Evolutionary conservation across 345 rosid genomes (phyloP).

Genomic region (Mercurialis annua): DNA sequence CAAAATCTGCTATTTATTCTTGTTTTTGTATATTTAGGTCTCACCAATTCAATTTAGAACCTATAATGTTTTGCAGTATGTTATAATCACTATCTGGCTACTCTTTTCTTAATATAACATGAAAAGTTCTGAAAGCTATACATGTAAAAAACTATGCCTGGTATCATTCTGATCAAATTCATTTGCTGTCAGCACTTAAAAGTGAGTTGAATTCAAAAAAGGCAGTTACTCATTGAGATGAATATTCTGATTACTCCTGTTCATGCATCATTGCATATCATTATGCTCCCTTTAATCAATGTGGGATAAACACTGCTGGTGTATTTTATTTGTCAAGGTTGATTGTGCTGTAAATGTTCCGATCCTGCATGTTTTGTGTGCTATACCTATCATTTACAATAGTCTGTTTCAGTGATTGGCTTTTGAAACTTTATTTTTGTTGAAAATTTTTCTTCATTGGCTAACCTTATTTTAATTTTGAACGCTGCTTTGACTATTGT

Average conservation of each 20-base stretch:
- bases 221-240: background rate
- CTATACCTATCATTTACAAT: background rate
- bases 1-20: background rate
- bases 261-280: background rate
- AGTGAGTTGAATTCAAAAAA: background rate
- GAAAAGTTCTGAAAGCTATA: background rate
- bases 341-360: background rate
- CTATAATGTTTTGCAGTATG: too few species aligned
- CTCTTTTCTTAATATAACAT: background rate
- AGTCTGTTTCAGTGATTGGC: background rate
- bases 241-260: background rate
- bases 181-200: background rate
- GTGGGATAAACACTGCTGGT: background rate
- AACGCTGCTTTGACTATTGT: constrained; percentile 4
- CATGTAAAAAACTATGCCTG: too few species aligned
- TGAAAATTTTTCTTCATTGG: background rate
- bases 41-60: too few species aligned
- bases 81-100: too few species aligned
- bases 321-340: background rate
- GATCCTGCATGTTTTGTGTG: background rate
- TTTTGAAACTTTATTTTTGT: constrained; percentile 5
- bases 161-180: constrained; percentile 1
- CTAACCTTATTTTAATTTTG: background rate
- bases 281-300: background rate
- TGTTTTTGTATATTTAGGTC: too few species aligned